Base-by-base conservation (phyloP, 2,329 filamentous ascomycete species). In the Thielaviopsis euricoi region DNA sequence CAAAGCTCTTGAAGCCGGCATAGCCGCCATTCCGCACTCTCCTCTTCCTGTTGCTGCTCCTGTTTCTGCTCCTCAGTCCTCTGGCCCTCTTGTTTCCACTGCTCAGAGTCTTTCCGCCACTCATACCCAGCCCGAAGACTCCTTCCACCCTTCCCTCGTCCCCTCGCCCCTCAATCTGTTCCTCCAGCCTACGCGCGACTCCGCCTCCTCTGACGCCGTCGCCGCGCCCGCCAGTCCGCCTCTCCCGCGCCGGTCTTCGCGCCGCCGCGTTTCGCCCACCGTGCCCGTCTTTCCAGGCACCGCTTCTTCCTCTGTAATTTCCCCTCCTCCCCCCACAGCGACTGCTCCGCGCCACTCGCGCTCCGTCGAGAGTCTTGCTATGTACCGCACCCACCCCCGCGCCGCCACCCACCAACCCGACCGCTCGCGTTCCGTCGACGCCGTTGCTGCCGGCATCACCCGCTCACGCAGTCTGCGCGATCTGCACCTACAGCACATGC, bases 181-280 rank as follows among this genome's bases (percentile, higher is more conserved):
- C 15, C 13, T 43, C 17, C 17, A 43, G 4, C 37, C 37, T n/a
- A n/a, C 37, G 2, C 29, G 29, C 29, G 9, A 33, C 49, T 17
- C 22, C n/a, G 6, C 25, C 49, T 52, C 49, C 25, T 52, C 22
- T 23, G 22, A 52, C 21, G 25, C 12, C 21, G 9, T 12, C 26
- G 21, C 4, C 49, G 21, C 22, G 9, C 22, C 55, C 49, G 5
- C 37, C 10, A 43, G 17, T 7, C 55, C 55, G 3, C 22, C 52
- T 29, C 49, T 57, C 12, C 55, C 55, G 2, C 55, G 52, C 15
- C 53, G 48, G 7, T 60, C 58, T n/a, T 58, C 58, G 6, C 55
- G 56, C 19, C 58, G 58, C 48, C 40, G 51, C 5, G n/a, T 19
- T 19, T 26, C 40, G 26, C 21, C 33, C 23, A 33, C 29, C 12